A percentile compares a stretch with the other conserved stretches of the same genome.
phyloP scores from a whole-genome alignment of 805 yeast species.

The Ogataea ramenticola region DNA sequence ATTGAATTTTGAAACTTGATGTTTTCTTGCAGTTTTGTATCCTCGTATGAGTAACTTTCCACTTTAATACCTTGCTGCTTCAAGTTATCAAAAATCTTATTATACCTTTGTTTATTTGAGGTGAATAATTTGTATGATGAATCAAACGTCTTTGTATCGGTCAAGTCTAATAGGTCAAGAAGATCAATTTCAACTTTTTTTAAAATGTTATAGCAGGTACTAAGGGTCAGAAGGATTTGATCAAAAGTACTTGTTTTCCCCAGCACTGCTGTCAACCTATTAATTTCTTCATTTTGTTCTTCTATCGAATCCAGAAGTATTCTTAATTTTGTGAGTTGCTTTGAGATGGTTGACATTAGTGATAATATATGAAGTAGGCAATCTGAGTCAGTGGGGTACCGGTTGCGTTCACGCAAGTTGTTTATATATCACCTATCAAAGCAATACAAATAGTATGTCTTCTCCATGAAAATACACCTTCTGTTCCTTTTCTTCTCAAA shows the following conservation, averaged over 20 bases:
- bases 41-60: background rate
- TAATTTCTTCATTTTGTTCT: constrained; percentile 1
- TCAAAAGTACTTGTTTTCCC: background rate
- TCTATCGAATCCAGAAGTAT: background rate
- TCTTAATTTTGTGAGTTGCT: background rate
- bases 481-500: too few relatives aligned
- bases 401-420: too few relatives aligned
- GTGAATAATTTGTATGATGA: background rate
- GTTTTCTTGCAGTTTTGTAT: background rate
- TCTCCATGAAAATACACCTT: too few relatives aligned
- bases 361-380: too few relatives aligned
- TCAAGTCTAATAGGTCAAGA: constrained; percentile 1
- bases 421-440: too few relatives aligned
- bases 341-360: background rate
- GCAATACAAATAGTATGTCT: too few relatives aligned
- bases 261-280: background rate
- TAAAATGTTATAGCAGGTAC: constrained; percentile 7
- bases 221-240: background rate
- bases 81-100: background rate
- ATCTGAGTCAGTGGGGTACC: too few relatives aligned
- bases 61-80: background rate
- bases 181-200: constrained; percentile 11
- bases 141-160: background rate
- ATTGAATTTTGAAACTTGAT: background rate
- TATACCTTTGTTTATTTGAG: background rate